A percentile compares a stretch with the other conserved stretches of the same genome.
Conservation (phyloP, 345 rosid species). For the Lagerstroemia speciosa region DNA sequence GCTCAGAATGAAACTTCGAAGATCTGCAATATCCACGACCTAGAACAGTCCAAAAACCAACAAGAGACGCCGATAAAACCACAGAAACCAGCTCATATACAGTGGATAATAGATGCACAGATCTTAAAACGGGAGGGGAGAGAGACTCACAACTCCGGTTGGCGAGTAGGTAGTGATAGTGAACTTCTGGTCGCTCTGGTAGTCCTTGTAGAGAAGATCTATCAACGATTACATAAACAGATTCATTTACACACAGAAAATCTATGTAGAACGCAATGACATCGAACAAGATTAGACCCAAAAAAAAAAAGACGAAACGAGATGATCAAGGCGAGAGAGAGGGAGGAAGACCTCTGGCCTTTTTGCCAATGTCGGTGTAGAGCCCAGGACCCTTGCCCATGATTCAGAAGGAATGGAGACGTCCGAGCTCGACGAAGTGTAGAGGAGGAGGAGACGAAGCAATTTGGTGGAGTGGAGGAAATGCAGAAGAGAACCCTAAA, state of each 20-base stretch:
- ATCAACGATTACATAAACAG: not conserved
- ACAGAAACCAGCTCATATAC: not conserved
- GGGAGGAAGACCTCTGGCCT: slow-evolving; percentile 55
- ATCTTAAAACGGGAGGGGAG: not conserved
- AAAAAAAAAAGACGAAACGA: not conserved
- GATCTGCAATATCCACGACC: not conserved
- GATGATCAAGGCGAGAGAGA: too few relatives aligned
- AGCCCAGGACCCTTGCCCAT: slow-evolving; percentile 97
- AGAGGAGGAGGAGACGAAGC: not conserved
- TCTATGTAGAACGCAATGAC: not conserved
- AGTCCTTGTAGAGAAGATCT: slow-evolving; percentile 92
- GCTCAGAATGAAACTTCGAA: not conserved
- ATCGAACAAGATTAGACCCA: not conserved
- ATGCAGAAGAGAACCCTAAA: not conserved
- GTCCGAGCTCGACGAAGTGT: not conserved
- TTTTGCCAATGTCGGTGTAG: slow-evolving; percentile 91
- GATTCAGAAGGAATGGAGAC: slow-evolving; percentile 7
- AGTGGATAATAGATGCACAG: not conserved
- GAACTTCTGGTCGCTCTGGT: slow-evolving; percentile 89
- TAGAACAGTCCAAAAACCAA: not conserved
- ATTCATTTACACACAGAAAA: not conserved
- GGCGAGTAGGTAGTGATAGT: slow-evolving; percentile 72
- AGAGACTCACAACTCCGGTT: slow-evolving; percentile 67
- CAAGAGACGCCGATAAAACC: not conserved
- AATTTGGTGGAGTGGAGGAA: not conserved